Evolutionary conservation across 108 stramenopile species (phyloP).

Genomic region (Fragilariopsis cylindrus): DNA sequence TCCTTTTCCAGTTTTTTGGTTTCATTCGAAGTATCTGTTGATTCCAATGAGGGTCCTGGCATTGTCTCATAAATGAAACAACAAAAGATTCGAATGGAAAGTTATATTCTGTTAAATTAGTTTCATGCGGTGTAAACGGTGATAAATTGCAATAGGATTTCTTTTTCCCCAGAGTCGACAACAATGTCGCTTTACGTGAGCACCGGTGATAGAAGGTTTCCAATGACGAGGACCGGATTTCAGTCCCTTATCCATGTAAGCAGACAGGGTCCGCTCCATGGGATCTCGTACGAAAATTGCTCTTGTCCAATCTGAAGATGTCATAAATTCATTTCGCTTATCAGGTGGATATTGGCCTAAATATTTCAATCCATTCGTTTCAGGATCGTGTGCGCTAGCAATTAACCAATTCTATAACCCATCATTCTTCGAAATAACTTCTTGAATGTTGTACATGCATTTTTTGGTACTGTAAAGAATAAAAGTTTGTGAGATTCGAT

Average conservation of each 20-base stretch:
- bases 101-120: neutral
- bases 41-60: constrained; percentile 43
- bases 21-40: constrained; percentile 37
- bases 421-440: constrained; percentile 56
- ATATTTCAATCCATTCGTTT: constrained; percentile 36
- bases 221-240: neutral
- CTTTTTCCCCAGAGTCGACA: neutral
- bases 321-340: neutral
- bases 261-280: constrained; percentile 49
- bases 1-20: constrained; percentile 29
- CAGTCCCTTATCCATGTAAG: constrained; percentile 55
- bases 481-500: constrained; percentile 56
- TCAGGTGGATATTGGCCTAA: constrained; percentile 29
- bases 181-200: neutral
- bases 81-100: constrained; percentile 15
- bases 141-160: neutral
- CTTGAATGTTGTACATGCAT: constrained; percentile 52
- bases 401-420: constrained; percentile 41
- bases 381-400: constrained; percentile 19
- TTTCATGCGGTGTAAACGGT: neutral
- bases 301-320: constrained; percentile 39
- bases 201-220: neutral
- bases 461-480: constrained; percentile 56
- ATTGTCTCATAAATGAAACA: constrained; percentile 2
- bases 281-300: constrained; percentile 72